Evolutionary conservation across 805 yeast genomes (phyloP).

Genomic region (Danielia oregonensis): DNA sequence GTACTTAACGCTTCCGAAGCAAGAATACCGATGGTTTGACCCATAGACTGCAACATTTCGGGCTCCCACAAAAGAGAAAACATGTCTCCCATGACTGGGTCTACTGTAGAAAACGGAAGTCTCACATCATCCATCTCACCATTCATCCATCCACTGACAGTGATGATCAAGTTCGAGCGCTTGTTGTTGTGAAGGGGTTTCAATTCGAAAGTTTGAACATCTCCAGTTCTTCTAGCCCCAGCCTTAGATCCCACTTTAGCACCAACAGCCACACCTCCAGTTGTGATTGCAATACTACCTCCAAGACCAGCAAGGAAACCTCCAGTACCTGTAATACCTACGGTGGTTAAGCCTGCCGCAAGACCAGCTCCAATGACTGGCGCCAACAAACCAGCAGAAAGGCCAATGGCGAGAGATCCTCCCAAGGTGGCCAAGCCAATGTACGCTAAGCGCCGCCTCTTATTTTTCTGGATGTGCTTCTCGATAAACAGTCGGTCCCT

Average conservation of each 20-base stretch:
- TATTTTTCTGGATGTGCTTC: constrained; percentile 62
- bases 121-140: constrained; percentile 94
- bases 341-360: constrained; percentile 94
- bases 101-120: constrained; percentile 92
- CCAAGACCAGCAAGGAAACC: constrained; percentile 95
- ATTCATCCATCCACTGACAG: constrained; percentile 97
- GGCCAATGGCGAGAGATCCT: constrained; percentile 89
- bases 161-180: constrained; percentile 78
- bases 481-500: constrained; percentile 77
- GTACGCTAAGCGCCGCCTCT: constrained; percentile 68
- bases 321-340: constrained; percentile 91
- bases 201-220: constrained; percentile 90
- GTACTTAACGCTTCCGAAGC: constrained; percentile 93
- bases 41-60: constrained; percentile 91
- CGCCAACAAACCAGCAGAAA: constrained; percentile 92
- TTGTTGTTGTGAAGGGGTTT: constrained; percentile 89
- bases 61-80: constrained; percentile 96
- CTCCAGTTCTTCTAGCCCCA: constrained; percentile 83
- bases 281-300: constrained; percentile 90
- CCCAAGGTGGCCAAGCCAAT: constrained; percentile 96
- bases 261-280: constrained; percentile 88
- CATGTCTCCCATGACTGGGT: constrained; percentile 96
- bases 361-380: constrained; percentile 98
- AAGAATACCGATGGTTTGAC: constrained; percentile 89
- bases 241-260: constrained; percentile 85